Evolutionary conservation across 2,329 filamentous ascomycete species (phyloP).

Genomic region (Monosporascus sp.): DNA sequence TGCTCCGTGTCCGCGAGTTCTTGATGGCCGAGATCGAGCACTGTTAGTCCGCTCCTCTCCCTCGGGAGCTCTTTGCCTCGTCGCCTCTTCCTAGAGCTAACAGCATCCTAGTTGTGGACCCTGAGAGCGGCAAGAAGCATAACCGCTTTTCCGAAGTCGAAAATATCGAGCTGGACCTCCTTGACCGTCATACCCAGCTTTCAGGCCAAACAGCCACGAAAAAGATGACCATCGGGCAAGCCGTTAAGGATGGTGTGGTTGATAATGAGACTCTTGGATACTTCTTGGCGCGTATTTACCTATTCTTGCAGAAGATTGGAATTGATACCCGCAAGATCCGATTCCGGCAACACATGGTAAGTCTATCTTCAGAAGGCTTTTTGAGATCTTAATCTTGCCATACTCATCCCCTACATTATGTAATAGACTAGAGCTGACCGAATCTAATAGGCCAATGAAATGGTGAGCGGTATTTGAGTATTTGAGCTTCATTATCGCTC

Average conservation of each 20-base stretch:
- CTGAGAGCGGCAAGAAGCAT: slow-evolving; percentile 92
- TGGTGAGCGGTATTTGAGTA: slow-evolving; percentile 25
- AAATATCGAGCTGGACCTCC: slow-evolving; percentile 74
- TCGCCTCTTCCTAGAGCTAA: neutral
- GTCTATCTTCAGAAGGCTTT: slow-evolving; percentile 1
- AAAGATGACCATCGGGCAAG: slow-evolving; percentile 76
- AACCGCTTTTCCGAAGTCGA: slow-evolving; percentile 80
- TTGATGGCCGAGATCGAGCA: slow-evolving; percentile 99
- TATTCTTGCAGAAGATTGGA: slow-evolving; percentile 85
- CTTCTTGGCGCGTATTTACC: slow-evolving; percentile 89
- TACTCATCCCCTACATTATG: too few relatives aligned
- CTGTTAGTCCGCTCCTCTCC: slow-evolving; percentile 32
- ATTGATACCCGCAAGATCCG: slow-evolving; percentile 83
- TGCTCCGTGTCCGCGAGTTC: slow-evolving; percentile 93
- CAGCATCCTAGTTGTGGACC: slow-evolving; percentile 62
- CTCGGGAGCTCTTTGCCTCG: neutral
- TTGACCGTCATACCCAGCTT: slow-evolving; percentile 81
- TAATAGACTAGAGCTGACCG: neutral
- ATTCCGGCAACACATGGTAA: slow-evolving; percentile 89
- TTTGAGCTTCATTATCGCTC: neutral
- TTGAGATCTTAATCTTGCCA: neutral
- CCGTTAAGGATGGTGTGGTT: slow-evolving; percentile 75
- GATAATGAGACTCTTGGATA: slow-evolving; percentile 98
- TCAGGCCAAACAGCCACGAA: slow-evolving; percentile 74
- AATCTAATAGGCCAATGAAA: slow-evolving; percentile 44